Conservation (phyloP, 768 basidiomycete species). For the Cytidiella melzeri region DNA sequence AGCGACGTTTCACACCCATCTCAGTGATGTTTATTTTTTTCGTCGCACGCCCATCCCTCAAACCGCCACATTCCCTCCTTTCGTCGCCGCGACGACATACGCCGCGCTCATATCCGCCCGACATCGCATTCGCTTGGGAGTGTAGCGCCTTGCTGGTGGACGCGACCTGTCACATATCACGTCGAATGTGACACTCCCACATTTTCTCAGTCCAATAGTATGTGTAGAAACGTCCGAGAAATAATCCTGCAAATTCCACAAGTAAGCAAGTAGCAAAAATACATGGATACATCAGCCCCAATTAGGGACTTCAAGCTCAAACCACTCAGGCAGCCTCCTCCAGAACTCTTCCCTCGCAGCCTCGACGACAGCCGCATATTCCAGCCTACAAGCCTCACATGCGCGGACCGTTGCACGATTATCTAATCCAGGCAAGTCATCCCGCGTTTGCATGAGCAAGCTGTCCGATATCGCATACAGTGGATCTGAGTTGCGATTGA, state of each 20-base stretch:
- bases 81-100: no score
- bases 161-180: conserved; percentile 1
- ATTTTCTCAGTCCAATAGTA: neutral
- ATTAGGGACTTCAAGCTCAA: conserved; percentile 43
- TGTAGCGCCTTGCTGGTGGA: neutral
- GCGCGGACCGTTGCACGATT: conserved; percentile 42
- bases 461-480: conserved; percentile 65
- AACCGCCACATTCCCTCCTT: no score
- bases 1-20: no score
- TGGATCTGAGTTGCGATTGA: conserved; percentile 62
- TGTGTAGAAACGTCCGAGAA: neutral
- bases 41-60: no score
- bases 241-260: neutral
- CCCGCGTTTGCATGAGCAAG: conserved; percentile 57
- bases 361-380: conserved; percentile 57
- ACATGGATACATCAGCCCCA: conserved; percentile 24
- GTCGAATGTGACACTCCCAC: neutral
- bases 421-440: conserved; percentile 36
- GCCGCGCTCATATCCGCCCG: no score
- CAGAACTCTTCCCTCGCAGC: conserved; percentile 58
- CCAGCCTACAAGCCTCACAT: conserved; percentile 59
- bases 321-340: conserved; percentile 60
- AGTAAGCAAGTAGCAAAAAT: no score
- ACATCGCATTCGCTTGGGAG: no score
- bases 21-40: neutral